Evolutionary conservation across 2,329 filamentous ascomycete species (phyloP).

Genomic region (Fusarium coffeatum): DNA sequence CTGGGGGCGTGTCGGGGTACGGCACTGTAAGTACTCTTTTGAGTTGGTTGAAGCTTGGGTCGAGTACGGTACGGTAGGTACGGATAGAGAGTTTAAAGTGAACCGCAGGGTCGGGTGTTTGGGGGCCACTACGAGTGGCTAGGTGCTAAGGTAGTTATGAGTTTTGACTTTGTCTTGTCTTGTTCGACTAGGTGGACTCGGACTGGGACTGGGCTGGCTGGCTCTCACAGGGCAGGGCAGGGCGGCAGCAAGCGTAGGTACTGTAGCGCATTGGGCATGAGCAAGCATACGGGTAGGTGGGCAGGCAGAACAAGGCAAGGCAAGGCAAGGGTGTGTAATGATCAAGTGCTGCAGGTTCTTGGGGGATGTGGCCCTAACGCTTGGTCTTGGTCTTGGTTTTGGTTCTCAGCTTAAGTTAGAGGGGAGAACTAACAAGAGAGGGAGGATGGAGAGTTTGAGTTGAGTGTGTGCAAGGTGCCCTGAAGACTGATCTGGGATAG

Average conservation of each 20-base stretch:
- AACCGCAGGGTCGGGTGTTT: slow-evolving; percentile 43
- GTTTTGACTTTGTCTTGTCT: slow-evolving; percentile 37
- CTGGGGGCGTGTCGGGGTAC: slow-evolving; percentile 35
- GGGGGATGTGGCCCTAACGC: slow-evolving; percentile 29
- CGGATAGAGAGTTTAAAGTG: slow-evolving; percentile 42
- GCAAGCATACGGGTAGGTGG: slow-evolving; percentile 1
- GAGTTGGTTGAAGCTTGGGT: slow-evolving; percentile 16
- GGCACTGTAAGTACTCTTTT: slow-evolving; percentile 16
- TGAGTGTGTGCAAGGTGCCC: slow-evolving; percentile 1
- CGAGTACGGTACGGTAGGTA: slow-evolving; percentile 3
- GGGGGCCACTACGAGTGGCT: slow-evolving; percentile 36
- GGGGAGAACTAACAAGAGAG: neutral
- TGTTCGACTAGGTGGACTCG: neutral
- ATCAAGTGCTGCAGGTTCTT: slow-evolving; percentile 4
- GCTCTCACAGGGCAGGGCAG: slow-evolving; percentile 25
- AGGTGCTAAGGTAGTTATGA: neutral
- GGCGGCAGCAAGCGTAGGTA: slow-evolving; percentile 21
- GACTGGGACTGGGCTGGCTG: slow-evolving; percentile 7
- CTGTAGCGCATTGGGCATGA: slow-evolving; percentile 7
- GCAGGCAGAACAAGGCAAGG: slow-evolving; percentile 2
- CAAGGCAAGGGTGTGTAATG: slow-evolving; percentile 31
- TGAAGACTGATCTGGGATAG: slow-evolving; percentile 8
- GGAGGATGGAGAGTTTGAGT: neutral
- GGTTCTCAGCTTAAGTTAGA: slow-evolving; percentile 3
- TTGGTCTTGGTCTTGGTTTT: slow-evolving; percentile 13